Evolutionary conservation across 2,329 filamentous ascomycete species (phyloP).

Genomic region (Cladosporium sp.): DNA sequence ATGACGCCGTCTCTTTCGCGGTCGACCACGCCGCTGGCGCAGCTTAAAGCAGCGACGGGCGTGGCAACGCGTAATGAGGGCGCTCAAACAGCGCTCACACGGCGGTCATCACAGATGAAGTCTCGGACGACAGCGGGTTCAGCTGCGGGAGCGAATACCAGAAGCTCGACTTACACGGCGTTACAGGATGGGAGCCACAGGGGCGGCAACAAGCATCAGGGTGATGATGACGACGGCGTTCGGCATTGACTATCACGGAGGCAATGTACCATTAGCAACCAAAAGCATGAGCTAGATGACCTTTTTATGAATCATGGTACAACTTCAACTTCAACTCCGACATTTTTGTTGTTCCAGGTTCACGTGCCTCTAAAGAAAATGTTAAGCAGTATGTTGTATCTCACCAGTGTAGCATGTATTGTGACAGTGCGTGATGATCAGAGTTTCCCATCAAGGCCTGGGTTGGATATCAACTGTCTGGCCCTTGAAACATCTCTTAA

Average conservation of each 20-base stretch:
- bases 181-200: constrained; percentile 10
- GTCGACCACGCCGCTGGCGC: constrained; percentile 46
- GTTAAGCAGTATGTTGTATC: background rate
- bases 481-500: background rate
- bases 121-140: constrained; percentile 2
- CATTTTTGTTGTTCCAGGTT: background rate
- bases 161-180: constrained; percentile 14
- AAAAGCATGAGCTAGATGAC: constrained; percentile 21
- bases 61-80: constrained; percentile 41
- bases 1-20: constrained; percentile 46
- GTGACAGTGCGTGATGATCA: background rate
- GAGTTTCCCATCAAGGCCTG: background rate
- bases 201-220: constrained; percentile 8
- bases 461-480: background rate
- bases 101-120: constrained; percentile 21
- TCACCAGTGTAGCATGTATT: background rate
- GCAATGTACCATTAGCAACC: constrained; percentile 15
- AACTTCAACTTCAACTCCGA: background rate
- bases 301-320: constrained; percentile 17
- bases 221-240: constrained; percentile 15
- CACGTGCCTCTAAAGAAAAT: background rate
- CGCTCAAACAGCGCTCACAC: constrained; percentile 32
- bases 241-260: constrained; percentile 13
- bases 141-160: constrained; percentile 14
- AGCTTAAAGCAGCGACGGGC: constrained; percentile 49